These are phyloP conservation scores for Lactarius trivialis DNA, from an alignment of 768 basidiomycete species.

Conservation along the genomic window DNA sequence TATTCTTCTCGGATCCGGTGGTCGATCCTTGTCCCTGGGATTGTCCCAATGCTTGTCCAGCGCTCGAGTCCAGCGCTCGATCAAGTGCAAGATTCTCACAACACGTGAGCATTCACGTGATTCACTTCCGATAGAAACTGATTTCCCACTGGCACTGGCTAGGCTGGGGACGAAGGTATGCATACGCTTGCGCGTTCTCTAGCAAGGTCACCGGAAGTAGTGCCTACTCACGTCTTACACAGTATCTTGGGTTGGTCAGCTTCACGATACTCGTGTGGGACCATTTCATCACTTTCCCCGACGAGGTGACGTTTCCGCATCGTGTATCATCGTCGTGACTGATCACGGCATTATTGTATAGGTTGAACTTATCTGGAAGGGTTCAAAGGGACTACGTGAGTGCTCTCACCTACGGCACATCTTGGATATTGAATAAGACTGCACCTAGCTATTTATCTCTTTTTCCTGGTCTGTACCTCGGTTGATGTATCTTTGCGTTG, in stretches of 20 bases:
- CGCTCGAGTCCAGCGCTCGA: too few relatives aligned
- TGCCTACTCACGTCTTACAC: neutral
- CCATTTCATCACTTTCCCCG: conserved; percentile 45
- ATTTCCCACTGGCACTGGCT: too few relatives aligned
- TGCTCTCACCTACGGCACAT: conserved; percentile 12
- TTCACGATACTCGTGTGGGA: conserved; percentile 51
- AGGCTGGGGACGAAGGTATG: conserved; percentile 7
- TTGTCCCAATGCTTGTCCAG: too few relatives aligned
- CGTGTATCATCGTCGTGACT: neutral
- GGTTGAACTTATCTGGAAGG: conserved; percentile 50
- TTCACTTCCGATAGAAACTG: neutral
- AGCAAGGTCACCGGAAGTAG: too few relatives aligned
- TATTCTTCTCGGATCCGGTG: too few relatives aligned
- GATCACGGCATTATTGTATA: conserved; percentile 7
- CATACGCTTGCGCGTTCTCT: too few relatives aligned
- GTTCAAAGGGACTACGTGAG: conserved; percentile 41
- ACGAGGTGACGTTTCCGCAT: conserved; percentile 32
- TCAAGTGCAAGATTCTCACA: neutral
- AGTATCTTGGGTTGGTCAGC: conserved; percentile 49
- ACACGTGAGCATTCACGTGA: conserved; percentile 7
- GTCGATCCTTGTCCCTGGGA: too few relatives aligned
- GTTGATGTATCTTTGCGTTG: neutral
- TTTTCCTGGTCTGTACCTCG: conserved; percentile 31
- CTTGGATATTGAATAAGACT: neutral
- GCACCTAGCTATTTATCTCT: conserved; percentile 31